phyloP scores from a whole-genome alignment of 23 red algal genomes.

The Gracilariopsis chorda region DNA sequence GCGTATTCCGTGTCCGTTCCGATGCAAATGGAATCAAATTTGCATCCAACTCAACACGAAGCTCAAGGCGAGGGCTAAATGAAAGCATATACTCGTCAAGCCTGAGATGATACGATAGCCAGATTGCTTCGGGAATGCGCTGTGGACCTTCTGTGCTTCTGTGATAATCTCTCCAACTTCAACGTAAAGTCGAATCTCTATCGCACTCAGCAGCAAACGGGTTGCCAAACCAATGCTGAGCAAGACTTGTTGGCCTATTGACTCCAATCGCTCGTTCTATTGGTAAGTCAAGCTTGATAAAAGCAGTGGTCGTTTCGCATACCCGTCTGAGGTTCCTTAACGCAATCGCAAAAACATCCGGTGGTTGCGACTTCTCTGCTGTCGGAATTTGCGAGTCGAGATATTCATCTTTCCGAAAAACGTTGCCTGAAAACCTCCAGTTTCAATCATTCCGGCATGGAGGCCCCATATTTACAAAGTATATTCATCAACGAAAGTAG shows the following conservation, averaged over 20 bases:
- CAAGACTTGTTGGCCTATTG: neutral
- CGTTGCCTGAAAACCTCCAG: neutral
- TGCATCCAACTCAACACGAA: conserved; percentile 14
- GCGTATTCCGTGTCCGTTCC: neutral
- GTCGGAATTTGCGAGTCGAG: neutral
- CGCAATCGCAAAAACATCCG: neutral
- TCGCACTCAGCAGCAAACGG: neutral
- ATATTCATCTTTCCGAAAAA: neutral
- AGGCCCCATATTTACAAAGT: neutral
- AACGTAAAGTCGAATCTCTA: neutral
- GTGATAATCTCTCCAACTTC: neutral
- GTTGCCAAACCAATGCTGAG: neutral
- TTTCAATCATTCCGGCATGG: neutral
- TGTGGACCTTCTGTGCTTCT: neutral
- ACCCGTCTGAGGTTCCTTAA: neutral
- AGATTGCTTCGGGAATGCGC: neutral
- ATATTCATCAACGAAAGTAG: neutral
- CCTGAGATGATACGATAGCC: neutral
- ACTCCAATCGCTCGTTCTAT: neutral
- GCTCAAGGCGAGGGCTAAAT: neutral
- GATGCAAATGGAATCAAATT: neutral
- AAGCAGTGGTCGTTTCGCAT: neutral
- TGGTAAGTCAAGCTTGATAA: neutral
- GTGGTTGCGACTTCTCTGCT: neutral
- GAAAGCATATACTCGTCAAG: neutral